Evolutionary conservation across 176 grass and related monocot species (phyloP).

Genomic region (Eremochloa ophiuroides): DNA sequence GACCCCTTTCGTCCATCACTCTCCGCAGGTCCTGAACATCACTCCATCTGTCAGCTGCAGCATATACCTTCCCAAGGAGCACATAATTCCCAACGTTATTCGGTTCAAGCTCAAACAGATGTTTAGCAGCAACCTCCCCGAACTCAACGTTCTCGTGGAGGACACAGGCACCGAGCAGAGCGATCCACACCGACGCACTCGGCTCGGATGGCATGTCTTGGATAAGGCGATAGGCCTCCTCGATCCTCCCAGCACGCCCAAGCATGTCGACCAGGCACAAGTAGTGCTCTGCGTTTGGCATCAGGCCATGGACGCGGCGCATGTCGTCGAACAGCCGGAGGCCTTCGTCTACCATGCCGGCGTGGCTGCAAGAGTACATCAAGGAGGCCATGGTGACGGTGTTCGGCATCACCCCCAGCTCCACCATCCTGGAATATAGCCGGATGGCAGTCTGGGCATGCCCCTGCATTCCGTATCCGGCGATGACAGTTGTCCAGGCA

Average conservation of each 20-base stretch:
- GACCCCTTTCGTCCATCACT: conserved; percentile 34
- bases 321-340: conserved; percentile 41
- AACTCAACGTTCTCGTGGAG: conserved; percentile 57
- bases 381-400: conserved; percentile 54
- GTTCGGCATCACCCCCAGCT: conserved; percentile 42
- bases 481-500: conserved; percentile 55
- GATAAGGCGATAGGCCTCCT: conserved; percentile 55
- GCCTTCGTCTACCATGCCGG: conserved; percentile 59
- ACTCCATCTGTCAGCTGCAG: conserved; percentile 46
- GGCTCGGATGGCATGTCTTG: conserved; percentile 49
- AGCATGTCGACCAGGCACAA: conserved; percentile 56
- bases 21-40: conserved; percentile 46
- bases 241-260: conserved; percentile 54
- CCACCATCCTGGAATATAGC: conserved; percentile 47
- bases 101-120: conserved; percentile 55
- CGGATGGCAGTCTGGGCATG: conserved; percentile 46
- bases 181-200: conserved; percentile 40
- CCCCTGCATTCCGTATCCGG: conserved; percentile 49
- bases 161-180: conserved; percentile 65
- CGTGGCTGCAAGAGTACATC: conserved; percentile 64
- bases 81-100: conserved; percentile 55
- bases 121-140: conserved; percentile 47
- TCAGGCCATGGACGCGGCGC: conserved; percentile 30
- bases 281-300: conserved; percentile 49
- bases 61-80: conserved; percentile 61